Evolutionary conservation across 2,329 filamentous ascomycete genomes (phyloP).

Genomic region (Exophiala viscosa): DNA sequence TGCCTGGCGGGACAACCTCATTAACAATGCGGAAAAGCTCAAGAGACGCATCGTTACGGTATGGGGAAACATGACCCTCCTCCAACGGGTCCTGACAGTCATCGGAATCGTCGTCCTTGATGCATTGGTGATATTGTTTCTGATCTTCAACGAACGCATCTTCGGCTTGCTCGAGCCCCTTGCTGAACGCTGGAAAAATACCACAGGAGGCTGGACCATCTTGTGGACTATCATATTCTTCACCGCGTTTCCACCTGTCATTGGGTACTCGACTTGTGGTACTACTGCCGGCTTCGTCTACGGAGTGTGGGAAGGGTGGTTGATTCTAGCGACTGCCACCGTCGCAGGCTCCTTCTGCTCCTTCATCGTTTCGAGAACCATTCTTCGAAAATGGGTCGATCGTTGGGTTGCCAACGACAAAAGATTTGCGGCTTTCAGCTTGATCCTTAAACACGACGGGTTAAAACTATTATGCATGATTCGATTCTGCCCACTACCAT

Average conservation of each 20-base stretch:
- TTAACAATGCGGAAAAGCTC: slow-evolving; percentile 36
- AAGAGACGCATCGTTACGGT: slow-evolving; percentile 34
- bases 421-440: slow-evolving; percentile 80
- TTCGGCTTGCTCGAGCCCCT: slow-evolving; percentile 71
- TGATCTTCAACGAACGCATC: slow-evolving; percentile 75
- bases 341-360: slow-evolving; percentile 72
- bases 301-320: slow-evolving; percentile 72
- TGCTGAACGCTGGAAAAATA: slow-evolving; percentile 71
- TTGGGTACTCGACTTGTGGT: slow-evolving; percentile 78
- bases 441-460: slow-evolving; percentile 87
- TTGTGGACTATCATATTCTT: slow-evolving; percentile 71
- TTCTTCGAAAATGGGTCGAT: slow-evolving; percentile 75
- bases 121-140: slow-evolving; percentile 61
- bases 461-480: slow-evolving; percentile 87
- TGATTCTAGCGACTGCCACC: slow-evolving; percentile 74
- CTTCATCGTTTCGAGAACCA: slow-evolving; percentile 74
- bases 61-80: slow-evolving; percentile 42
- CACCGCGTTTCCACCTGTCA: slow-evolving; percentile 79
- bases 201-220: slow-evolving; percentile 68
- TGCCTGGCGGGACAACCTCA: slow-evolving; percentile 36
- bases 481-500: slow-evolving; percentile 85
- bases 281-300: slow-evolving; percentile 69
- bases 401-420: slow-evolving; percentile 76
- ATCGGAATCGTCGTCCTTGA: slow-evolving; percentile 50
- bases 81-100: slow-evolving; percentile 60